phyloP scores from a whole-genome alignment of 2,329 filamentous ascomycete genomes.

The Phaeosphaeriaceae sp. region DNA sequence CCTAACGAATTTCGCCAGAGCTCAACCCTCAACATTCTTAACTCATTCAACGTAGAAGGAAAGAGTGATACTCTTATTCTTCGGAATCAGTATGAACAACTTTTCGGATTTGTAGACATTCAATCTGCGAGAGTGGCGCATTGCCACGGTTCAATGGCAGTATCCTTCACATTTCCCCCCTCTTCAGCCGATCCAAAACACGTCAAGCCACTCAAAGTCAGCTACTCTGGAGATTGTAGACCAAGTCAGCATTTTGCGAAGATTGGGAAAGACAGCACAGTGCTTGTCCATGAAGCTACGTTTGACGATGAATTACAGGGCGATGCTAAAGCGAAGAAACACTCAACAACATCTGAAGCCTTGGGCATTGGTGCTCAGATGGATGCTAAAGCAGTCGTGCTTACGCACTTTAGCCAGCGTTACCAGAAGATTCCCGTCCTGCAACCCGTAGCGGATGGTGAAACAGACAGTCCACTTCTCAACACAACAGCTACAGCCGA shows the following conservation, averaged over 20 bases:
- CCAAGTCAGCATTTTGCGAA: conserved; percentile 69
- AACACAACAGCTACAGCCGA: conserved; percentile 25
- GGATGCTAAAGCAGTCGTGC: conserved; percentile 77
- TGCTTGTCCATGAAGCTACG: conserved; percentile 94
- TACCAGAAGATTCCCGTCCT: conserved; percentile 77
- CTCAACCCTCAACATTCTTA: conserved; percentile 34
- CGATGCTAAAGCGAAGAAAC: conserved; percentile 86
- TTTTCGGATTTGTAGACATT: conserved; percentile 70
- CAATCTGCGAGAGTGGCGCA: conserved; percentile 74
- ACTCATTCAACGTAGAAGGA: conserved; percentile 20
- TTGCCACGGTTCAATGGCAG: conserved; percentile 78
- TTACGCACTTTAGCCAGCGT: conserved; percentile 95
- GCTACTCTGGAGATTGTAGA: conserved; percentile 93
- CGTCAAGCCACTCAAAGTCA: conserved; percentile 74
- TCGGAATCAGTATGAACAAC: conserved; percentile 48
- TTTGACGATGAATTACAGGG: conserved; percentile 84
- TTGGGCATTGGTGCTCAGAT: conserved; percentile 78
- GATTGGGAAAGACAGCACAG: conserved; percentile 76
- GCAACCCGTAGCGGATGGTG: conserved; percentile 46
- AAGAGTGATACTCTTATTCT: conserved; percentile 11
- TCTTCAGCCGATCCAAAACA: conserved; percentile 16
- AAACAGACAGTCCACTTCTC: conserved; percentile 31
- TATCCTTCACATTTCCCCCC: conserved; percentile 76
- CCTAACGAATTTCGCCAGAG: conserved; percentile 27
- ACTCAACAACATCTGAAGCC: conserved; percentile 87